phyloP scores from a whole-genome alignment of 768 basidiomycete species.

The Tricholoma matsutake region DNA sequence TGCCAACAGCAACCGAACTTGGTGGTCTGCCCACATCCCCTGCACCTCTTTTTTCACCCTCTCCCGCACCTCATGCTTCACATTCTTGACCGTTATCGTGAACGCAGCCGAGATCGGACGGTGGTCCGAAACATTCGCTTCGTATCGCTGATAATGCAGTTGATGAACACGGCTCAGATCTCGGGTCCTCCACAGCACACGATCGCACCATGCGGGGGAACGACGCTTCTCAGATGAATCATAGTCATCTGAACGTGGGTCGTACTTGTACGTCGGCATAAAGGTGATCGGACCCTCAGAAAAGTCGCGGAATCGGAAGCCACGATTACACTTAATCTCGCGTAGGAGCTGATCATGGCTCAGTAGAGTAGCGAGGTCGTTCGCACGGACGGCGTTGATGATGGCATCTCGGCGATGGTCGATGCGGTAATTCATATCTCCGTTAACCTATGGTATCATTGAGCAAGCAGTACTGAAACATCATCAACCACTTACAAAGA shows the following conservation, averaged over 20 bases:
- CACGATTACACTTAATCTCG: slow-evolving; percentile 85
- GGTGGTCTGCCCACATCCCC: slow-evolving; percentile 50
- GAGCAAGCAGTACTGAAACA: background rate
- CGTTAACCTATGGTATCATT: slow-evolving; percentile 59
- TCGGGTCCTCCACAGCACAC: slow-evolving; percentile 74
- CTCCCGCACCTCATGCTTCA: slow-evolving; percentile 56
- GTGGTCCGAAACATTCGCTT: slow-evolving; percentile 88
- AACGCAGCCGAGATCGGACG: slow-evolving; percentile 85
- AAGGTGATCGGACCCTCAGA: slow-evolving; percentile 81
- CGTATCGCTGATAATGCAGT: slow-evolving; percentile 77
- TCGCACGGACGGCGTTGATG: slow-evolving; percentile 62
- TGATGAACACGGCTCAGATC: slow-evolving; percentile 56
- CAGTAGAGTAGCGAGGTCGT: slow-evolving; percentile 61
- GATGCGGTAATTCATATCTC: slow-evolving; percentile 97
- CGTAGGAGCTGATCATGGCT: slow-evolving; percentile 86
- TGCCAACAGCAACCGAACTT: slow-evolving; percentile 36
- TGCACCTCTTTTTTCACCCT: slow-evolving; percentile 55
- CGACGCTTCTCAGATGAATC: slow-evolving; percentile 89
- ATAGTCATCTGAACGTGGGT: slow-evolving; percentile 71
- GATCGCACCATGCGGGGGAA: slow-evolving; percentile 95
- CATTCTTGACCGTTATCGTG: slow-evolving; percentile 66
- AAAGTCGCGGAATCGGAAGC: slow-evolving; percentile 82
- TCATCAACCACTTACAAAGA: slow-evolving; percentile 59
- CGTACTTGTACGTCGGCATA: slow-evolving; percentile 93
- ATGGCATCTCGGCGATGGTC: slow-evolving; percentile 88